Conservation (phyloP, 2,329 filamentous ascomycete genomes). For the Pseudogymnoascus sp. region DNA sequence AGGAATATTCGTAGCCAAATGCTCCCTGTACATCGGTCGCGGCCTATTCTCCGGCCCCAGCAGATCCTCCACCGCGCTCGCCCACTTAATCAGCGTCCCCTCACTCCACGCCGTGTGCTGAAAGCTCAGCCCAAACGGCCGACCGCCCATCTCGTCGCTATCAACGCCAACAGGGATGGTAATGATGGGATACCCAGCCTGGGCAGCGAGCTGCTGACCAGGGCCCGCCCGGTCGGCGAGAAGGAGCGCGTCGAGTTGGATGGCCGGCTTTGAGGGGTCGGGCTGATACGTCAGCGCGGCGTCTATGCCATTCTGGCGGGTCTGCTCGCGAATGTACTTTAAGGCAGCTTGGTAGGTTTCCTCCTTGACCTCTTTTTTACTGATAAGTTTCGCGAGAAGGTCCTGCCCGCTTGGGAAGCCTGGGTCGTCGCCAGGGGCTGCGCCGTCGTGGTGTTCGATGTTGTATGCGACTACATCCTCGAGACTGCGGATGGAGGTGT, state of each 20-base stretch:
- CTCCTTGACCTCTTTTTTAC: not conserved
- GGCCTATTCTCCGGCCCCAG: conserved; percentile 4
- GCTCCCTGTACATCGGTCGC: not conserved
- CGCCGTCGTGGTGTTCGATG: not conserved
- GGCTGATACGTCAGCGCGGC: conserved; percentile 1
- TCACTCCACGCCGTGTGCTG: conserved; percentile 7
- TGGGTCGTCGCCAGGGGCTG: conserved; percentile 11
- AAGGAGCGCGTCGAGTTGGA: conserved; percentile 6
- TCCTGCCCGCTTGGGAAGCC: conserved; percentile 14
- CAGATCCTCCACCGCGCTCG: conserved; percentile 9
- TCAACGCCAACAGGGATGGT: conserved; percentile 9
- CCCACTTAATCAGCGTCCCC: not conserved
- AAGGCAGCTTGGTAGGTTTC: not conserved
- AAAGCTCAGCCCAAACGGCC: conserved; percentile 8
- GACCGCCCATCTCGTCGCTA: not conserved
- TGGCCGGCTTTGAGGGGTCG: not conserved
- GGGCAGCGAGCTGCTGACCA: conserved; percentile 7
- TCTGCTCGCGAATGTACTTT: not conserved
- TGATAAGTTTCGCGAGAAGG: conserved; percentile 11
- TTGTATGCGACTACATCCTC: conserved; percentile 7
- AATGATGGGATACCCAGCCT: conserved; percentile 9
- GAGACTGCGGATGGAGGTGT: not conserved
- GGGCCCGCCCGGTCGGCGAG: conserved; percentile 4
- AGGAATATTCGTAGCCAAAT: not conserved
- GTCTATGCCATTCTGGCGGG: conserved; percentile 2